A percentile compares a stretch with the other conserved stretches of the same genome.
These are phyloP conservation scores for Esteya vermicola DNA, from an alignment of 2,329 filamentous ascomycete species.

Conservation along the genomic window DNA sequence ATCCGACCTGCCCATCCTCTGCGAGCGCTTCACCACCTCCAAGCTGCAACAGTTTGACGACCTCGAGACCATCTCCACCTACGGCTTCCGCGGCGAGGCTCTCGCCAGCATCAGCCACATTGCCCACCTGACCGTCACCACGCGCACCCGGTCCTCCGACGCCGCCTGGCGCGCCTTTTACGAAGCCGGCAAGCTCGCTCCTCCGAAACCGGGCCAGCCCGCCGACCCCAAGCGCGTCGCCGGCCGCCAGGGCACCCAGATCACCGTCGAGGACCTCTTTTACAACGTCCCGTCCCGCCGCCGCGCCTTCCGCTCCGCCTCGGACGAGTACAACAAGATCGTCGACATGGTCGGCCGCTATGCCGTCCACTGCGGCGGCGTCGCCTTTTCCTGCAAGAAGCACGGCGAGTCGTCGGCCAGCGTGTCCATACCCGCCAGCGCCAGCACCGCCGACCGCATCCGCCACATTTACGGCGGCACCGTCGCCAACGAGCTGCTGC, in stretches of 20 bases:
- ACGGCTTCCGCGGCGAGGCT: slow-evolving; percentile 95
- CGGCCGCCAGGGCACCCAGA: slow-evolving; percentile 81
- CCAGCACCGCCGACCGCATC: slow-evolving; percentile 67
- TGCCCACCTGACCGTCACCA: slow-evolving; percentile 87
- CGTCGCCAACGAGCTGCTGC: slow-evolving; percentile 78
- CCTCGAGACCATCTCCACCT: slow-evolving; percentile 76
- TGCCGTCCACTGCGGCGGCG: slow-evolving; percentile 79
- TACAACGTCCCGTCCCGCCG: slow-evolving; percentile 88
- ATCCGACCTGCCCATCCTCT: slow-evolving; percentile 83
- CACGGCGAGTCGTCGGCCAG: slow-evolving; percentile 75
- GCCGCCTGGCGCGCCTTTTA: slow-evolving; percentile 89
- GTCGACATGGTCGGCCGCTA: slow-evolving; percentile 89
- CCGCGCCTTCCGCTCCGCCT: slow-evolving; percentile 75
- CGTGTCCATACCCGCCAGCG: slow-evolving; percentile 62
- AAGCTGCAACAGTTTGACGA: slow-evolving; percentile 93
- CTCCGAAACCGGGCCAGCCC: slow-evolving; percentile 76
- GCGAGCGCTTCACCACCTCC: slow-evolving; percentile 91
- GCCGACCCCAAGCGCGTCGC: slow-evolving; percentile 78
- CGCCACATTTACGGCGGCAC: slow-evolving; percentile 75
- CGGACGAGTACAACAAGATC: slow-evolving; percentile 96
- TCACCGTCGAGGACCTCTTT: slow-evolving; percentile 92
- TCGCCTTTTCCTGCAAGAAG: slow-evolving; percentile 95
- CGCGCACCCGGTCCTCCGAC: slow-evolving; percentile 75
- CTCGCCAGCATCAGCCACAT: slow-evolving; percentile 97
- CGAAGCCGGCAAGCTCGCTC: slow-evolving; percentile 63